Conservation (phyloP, 2,329 filamentous ascomycete genomes). For the Fusarium marasasianum region DNA sequence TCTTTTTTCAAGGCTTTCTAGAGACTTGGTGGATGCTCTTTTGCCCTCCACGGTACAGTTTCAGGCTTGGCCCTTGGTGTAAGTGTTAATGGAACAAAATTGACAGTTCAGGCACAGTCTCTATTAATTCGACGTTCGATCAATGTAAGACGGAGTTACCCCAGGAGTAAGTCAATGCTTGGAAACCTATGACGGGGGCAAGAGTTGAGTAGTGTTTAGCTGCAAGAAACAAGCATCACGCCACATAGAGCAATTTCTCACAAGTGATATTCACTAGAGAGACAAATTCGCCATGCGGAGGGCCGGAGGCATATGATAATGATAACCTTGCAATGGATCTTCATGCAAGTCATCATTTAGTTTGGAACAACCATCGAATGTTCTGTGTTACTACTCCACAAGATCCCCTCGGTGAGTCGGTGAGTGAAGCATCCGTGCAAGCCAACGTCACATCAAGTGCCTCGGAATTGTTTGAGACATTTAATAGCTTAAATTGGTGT, state of each 20-base stretch:
- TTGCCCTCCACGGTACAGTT: neutral
- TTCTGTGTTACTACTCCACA: neutral
- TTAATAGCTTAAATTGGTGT: neutral
- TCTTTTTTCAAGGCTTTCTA: neutral
- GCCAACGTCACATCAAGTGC: neutral
- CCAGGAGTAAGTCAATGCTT: neutral
- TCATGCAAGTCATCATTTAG: neutral
- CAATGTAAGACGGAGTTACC: neutral
- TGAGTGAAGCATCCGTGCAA: neutral
- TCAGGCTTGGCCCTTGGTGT: neutral
- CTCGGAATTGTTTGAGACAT: neutral
- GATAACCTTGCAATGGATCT: rapidly evolving
- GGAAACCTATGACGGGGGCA: too few relatives aligned
- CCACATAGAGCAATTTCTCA: neutral
- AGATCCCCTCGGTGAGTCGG: neutral
- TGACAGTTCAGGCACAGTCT: neutral
- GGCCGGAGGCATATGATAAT: neutral
- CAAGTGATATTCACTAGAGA: neutral
- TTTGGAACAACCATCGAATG: neutral
- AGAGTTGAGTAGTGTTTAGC: too few relatives aligned
- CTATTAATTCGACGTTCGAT: neutral
- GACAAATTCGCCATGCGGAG: too few relatives aligned
- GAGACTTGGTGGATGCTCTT: neutral
- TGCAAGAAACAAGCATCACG: neutral
- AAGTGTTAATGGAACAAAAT: neutral